Base-by-base conservation (phyloP, 306 rosid genomes). In the Rosa lucieae region DNA sequence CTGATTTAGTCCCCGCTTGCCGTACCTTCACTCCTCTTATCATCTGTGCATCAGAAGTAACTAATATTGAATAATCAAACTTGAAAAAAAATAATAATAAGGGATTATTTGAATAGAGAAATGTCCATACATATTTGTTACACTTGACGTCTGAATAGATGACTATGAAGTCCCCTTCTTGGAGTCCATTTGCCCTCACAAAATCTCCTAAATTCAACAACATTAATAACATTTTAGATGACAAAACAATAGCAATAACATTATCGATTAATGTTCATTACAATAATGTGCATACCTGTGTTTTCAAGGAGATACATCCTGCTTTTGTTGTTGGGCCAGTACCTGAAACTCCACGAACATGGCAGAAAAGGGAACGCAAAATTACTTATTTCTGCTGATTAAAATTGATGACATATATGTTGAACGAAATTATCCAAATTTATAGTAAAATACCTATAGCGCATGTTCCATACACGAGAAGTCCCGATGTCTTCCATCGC, bases 261-360 rank as follows among this genome's bases (percentile, higher is more conserved):
- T 29, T 49, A 14, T 21, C 5, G 6, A 17, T 23, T 47, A 49
- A 47, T 0, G 39, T 17, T 14, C 7, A 42, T 8, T 20, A 44
- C 37, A 35, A 5, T 62, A 7, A 17, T 39, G n/a, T 65, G 71
- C 81, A 18, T 79, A 94, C 99, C 99, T 62, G 99, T 95, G 82
- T 93, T 95, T 87, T 95, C 99, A 8, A 95, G 98, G 77, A 95
- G 91, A 90, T 95, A 95, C 99, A 95, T 95, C 82, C 99, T 90
- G 87, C 99, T 95, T 87, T 95, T 95, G 78, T 93, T 95, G 88
- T 95, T 95, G 37, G 99, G 99, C 99, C 99, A 95, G 84, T 95
- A 95, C 85, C 99, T 95, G 97, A 59, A 78, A 85, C 93, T 89
- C 90, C 90, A 87, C 67, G 53, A 75, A 61, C 55, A 79, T 37